A percentile compares a stretch with the other conserved stretches of the same genome.
phyloP scores from a whole-genome alignment of 2,329 filamentous ascomycete species.

The Esteya vermicola region DNA sequence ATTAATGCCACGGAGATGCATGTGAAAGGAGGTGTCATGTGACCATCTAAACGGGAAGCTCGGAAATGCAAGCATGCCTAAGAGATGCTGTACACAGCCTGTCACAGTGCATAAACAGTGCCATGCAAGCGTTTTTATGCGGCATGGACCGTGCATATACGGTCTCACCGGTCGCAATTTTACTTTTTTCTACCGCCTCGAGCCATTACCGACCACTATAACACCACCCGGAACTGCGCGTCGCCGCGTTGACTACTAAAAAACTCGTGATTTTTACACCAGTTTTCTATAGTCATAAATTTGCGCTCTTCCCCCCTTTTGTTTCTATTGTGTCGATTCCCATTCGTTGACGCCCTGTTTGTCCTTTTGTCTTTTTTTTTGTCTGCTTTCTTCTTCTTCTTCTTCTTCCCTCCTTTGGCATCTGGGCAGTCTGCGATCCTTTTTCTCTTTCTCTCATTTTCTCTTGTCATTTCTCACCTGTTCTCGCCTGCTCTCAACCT shows the following conservation, averaged over 20 bases:
- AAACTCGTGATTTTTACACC: not conserved
- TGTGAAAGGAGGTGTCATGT: too few relatives aligned
- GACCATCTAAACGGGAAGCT: too few relatives aligned
- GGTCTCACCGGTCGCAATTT: not conserved
- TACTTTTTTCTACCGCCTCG: not conserved
- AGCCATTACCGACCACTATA: constrained; percentile 2
- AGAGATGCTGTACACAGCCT: too few relatives aligned
- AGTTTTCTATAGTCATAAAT: not conserved
- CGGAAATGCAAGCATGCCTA: too few relatives aligned
- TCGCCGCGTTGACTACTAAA: not conserved
- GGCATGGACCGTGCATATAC: not conserved
- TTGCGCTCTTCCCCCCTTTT: not conserved
- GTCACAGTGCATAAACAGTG: too few relatives aligned
- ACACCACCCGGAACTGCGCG: not conserved
- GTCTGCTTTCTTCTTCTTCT: not conserved
- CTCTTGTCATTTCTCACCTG: not conserved
- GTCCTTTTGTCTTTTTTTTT: not conserved
- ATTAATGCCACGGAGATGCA: too few relatives aligned
- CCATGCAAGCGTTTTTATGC: too few relatives aligned
- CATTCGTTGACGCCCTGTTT: not conserved
- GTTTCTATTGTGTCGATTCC: not conserved
- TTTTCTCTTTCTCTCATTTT: not conserved
- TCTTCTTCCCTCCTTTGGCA: not conserved
- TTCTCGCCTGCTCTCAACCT: not conserved
- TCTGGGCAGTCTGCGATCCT: not conserved